Base-by-base conservation (phyloP, 345 rosid species). In the Pseudoturritis turrita region DNA sequence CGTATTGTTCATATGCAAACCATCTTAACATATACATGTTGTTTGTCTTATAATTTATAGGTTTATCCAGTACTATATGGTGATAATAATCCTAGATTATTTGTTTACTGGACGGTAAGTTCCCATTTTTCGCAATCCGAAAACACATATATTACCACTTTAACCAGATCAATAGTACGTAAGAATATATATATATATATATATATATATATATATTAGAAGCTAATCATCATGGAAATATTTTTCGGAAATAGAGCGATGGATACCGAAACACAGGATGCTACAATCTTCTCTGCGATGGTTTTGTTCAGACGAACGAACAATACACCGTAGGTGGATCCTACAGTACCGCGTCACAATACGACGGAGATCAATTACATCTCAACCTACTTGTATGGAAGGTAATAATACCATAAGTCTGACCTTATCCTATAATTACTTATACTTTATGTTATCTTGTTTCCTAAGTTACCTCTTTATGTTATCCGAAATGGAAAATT, bases 21-120 rank as follows among this genome's bases (percentile, higher is more conserved):
- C 31, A 2, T 28, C 4, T 28, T 28, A 28, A 28, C 36, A 61
- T 14, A 37, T 13, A 47, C 22, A 36, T 19, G n/a, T 56, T 45
- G 35, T 56, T 58, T 28, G 4, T 7, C 14, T 28, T 28, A 28
- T 28, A 28, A 28, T 9, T 10, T 55, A 62, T 77, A 83, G 89
- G 86, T 84, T 18, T 79, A 77, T 65, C 84, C 84, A 7, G 8
- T 1, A 7, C 4, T 4, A 31, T 81, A 84, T 47, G 82, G 84
- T 41, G 91, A 86, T 63, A 73, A 69, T 78, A 81, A 81, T 60
- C 72, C 80, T 25, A 79, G 88, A 69, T 83, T 86, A 65, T 84
- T 86, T 82, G 72, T 83, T 43, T 86, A 68, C 60, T 86, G 91
- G 91, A 86, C 91, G 51, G 91, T 86, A 67, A 86, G 81, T 67